Evolutionary conservation across 1,284 basidiomycete genomes (phyloP), one percentile per base, ranked within the genome.

Genomic region (Thelephora terrestris): DNA sequence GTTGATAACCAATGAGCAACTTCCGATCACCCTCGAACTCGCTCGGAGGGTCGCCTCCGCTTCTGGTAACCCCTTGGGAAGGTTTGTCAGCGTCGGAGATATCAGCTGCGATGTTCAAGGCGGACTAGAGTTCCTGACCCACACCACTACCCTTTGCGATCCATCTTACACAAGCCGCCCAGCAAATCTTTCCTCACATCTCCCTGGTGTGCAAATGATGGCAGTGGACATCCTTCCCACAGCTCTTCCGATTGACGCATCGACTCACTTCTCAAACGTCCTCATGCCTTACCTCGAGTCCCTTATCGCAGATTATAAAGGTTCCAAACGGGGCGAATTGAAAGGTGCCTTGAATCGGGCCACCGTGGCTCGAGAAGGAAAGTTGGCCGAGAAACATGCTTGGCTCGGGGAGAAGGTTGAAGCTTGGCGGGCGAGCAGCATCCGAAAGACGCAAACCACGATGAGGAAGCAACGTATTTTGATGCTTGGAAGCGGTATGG

Each of bases 401-500:
- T 83, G 83, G 83, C 64, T 94, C 49, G 64, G 71, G 42, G 64
- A 63, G 2, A 67, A 72, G 17, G 72, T 88, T 16, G 66, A 72
- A 12, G 61, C 61, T 43, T 78, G 71, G 68, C 63, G 63, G 52
- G 55, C 53, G 9, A 52, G 47, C 51, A 21, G 44, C 24, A 18
- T 23, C n/a, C 20, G 37, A n/a, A 17, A 34, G 20, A 14, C 17
- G 34, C 21, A 21, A 24, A 20, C 4, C 34, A 17, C 14, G 21
- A 24, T 18, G 35, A 46, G 46, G 49, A 65, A 57, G 61, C 81
- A 81, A 69, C 86, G 84, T 55, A 74, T 94, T 1, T 66, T 97
- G 24, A 71, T 97, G 55, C 74, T 96, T 4, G 93, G 93, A 9
- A 90, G 86, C 48, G 94, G 93, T 17, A 92, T 94, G 79, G 93